Conservation (phyloP, 2,329 filamentous ascomycete species). For the Ceratocystis huliohia region DNA sequence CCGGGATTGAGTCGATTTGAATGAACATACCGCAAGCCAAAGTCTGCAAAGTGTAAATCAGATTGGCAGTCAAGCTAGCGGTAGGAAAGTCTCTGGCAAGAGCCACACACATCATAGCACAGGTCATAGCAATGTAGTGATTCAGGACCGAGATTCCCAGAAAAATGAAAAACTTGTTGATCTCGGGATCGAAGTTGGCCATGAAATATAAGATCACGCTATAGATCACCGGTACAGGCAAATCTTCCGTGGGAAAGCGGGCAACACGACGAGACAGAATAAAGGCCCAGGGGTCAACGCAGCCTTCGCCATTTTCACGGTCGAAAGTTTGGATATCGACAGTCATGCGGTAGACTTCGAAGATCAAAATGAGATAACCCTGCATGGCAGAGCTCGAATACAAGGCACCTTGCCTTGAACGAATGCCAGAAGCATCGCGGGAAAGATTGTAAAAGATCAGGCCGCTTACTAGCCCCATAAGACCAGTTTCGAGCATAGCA, state of each 20-base stretch:
- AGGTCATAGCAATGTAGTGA: constrained; percentile 62
- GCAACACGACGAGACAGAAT: constrained; percentile 57
- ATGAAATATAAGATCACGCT: constrained; percentile 66
- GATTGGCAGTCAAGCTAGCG: constrained; percentile 58
- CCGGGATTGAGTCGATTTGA: constrained; percentile 56
- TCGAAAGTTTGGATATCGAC: constrained; percentile 66
- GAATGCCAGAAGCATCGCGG: constrained; percentile 55
- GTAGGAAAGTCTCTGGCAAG: constrained; percentile 54
- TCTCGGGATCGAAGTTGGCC: constrained; percentile 55
- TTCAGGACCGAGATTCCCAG: constrained; percentile 54
- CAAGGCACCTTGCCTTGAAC: constrained; percentile 58
- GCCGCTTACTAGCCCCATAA: constrained; percentile 58
- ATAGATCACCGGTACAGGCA: constrained; percentile 60
- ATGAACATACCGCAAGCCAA: constrained; percentile 69
- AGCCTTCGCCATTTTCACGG: constrained; percentile 59
- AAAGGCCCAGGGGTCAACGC: constrained; percentile 56
- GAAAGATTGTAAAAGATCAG: constrained; percentile 59
- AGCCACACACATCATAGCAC: constrained; percentile 55
- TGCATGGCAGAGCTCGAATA: constrained; percentile 62
- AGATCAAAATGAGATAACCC: constrained; percentile 63
- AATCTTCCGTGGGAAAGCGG: constrained; percentile 55
- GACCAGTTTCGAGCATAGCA: constrained; percentile 54
- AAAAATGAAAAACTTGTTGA: constrained; percentile 56
- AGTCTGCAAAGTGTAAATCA: constrained; percentile 59
- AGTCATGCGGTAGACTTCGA: constrained; percentile 62